Conservation (phyloP, 148 eudicot genomes). For the Nyssa sinensis region DNA sequence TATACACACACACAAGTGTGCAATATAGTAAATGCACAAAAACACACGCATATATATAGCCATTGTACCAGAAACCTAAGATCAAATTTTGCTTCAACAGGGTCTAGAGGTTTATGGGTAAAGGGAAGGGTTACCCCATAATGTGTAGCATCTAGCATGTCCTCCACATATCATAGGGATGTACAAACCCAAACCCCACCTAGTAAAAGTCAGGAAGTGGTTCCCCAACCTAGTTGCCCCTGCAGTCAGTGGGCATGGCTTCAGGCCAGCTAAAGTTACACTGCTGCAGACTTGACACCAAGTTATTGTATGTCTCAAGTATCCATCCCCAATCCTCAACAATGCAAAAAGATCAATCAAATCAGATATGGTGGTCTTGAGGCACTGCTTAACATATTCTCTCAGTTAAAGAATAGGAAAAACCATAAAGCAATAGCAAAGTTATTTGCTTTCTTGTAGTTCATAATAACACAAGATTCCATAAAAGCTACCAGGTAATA, state of each 20-base stretch:
- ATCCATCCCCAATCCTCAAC: background rate
- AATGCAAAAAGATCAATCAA: background rate
- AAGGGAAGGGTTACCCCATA: no score
- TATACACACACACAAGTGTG: background rate
- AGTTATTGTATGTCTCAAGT: background rate
- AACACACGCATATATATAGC: background rate
- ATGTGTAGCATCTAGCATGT: background rate
- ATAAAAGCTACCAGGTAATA: constrained; percentile 13
- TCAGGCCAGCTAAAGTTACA: background rate
- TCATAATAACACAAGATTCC: background rate
- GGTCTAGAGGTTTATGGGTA: background rate
- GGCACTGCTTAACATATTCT: background rate
- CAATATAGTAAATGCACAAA: background rate
- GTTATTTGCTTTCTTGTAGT: background rate
- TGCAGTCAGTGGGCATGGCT: background rate
- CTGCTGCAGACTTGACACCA: background rate
- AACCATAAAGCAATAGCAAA: background rate
- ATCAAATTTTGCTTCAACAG: background rate
- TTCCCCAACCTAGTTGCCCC: background rate
- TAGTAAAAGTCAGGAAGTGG: background rate
- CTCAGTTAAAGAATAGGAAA: background rate
- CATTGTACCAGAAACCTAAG: no score
- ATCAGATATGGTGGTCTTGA: background rate
- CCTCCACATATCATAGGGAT: background rate
- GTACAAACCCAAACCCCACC: background rate